Base-by-base conservation (phyloP, 148 eudicot species). In the Dysphania ambrosioides region DNA sequence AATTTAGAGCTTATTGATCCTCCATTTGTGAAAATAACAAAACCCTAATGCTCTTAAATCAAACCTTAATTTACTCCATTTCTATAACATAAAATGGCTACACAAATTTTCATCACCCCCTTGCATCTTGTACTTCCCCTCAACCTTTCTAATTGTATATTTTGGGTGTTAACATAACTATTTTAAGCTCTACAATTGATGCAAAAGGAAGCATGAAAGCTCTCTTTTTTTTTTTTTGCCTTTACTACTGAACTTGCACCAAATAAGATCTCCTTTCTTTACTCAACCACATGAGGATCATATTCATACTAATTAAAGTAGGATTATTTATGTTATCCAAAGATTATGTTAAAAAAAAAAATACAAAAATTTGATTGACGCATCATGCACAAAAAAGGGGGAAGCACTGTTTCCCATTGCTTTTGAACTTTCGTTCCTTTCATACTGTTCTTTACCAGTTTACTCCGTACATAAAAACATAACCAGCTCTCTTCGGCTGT, bases 401-500 rank as follows among this genome's bases (percentile, higher is more conserved):
- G 26, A 61, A 32, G 35, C 40, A 31, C 55, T 49, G 64, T 68
- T 73, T 53, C 65, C 30, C 70, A 59, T 59, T 73, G 15, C 57
- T 68, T 79, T 79, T 74, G 38, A 74, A 63, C 75, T 70, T 66
- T 64, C 32, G 66, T 75, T 80, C 71, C 62, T 80, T 80, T 70
- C 82, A 64, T 62, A 80, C 72, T 70, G 53, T 64, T 26, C 40
- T n/a, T n/a, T n/a, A n/a, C n/a, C n/a, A n/a, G n/a, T n/a, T 31
- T 30, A n/a, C n/a, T n/a, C n/a, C 38, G 9, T 62, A 70, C 66
- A 53, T 44, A 4, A 15, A 29, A 55, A 41, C 26, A 66, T 42
- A 35, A 75, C 72, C 79, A 80, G 72, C 76, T 71, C 76, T 80
- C 82, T 80, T 80, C 82, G 75, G 76, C 79, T 75, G 76, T 66